Base-by-base conservation (phyloP, 345 rosid genomes). In the Capsella bursapastoris region DNA sequence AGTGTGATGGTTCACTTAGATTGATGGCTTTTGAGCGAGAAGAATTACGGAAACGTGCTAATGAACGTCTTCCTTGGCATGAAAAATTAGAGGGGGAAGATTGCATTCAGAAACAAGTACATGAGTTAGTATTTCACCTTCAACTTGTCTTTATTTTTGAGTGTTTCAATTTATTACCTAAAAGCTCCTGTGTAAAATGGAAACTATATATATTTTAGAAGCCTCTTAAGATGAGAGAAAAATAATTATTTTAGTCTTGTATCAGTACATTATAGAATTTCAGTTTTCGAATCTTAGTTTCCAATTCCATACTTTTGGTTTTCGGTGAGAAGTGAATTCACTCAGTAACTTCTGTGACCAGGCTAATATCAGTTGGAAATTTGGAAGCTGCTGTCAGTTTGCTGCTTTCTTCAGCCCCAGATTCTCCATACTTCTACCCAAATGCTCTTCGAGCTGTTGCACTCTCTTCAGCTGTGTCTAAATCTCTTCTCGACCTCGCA, bases 361-460 rank as follows among this genome's bases (percentile, higher is more conserved):
- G 98, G 85, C 96, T 94, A 65, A 87, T 94, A 25, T 84, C 90
- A 13, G 84, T 90, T 83, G 98, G 98, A 69, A 94, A 91, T 85
- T 86, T 91, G 74, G 98, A 94, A 86, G 92, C 89, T 58, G 98
- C 98, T 57, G 98, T 94, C 62, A 94, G 90, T 78, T 84, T 94
- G 83, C 78, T 94, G 84, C 96, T 94, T 81, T 85, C 97, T 25
- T 87, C 96, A 58, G 79, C 91, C 75, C 97, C 97, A 22, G 98
- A 94, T 76, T 88, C 96, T 73, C 76, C 95, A 72, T 94, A 85
- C 79, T 94, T 94, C 83, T 91, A 91, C 81, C 85, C 89, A 62
- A 91, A 91, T 85, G 95, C 98, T 69, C 83, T 94, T 56, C 97
- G 98, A 77, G 98, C 97, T 4, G 95, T 94, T 55, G 97, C 97